Evolutionary conservation across 768 basidiomycete genomes (phyloP), one percentile per base, ranked within the genome.

Genomic region (Amanita pseudoporphyria): DNA sequence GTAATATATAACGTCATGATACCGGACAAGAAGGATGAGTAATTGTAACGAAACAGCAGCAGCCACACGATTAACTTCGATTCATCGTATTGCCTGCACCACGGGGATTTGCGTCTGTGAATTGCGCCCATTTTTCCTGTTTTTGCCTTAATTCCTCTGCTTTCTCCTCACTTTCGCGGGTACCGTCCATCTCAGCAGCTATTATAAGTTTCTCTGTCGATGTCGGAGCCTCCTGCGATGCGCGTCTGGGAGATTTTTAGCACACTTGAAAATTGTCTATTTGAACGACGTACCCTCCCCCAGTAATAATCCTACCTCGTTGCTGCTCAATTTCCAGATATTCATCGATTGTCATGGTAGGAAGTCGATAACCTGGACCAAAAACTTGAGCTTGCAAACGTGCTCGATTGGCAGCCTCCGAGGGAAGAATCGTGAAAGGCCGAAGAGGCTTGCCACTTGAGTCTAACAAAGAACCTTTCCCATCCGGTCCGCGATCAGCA

Each of bases 71-170:
- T 76, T 64, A 92, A 52, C 93, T 93, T 54, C 89, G 78, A 64
- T 97, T 96, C 87, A 95, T 92, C 9, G 84, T 95, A 62, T 99
- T 99, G 3, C 96, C 96, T n/a, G 86, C 87, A 1, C 96, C 96
- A 59, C 74, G 83, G 10, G 84, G 82, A 64, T 99, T 83, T 21
- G 70, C 73, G 45, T 97, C 96, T 13, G 84, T 91, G 58, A 79
- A 98, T 51, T 70, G 72, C 26, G 93, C 92, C 93, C 94, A 97
- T 31, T 82, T 82, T 62, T 97, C 91, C 56, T 94, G 88, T 62
- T 92, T 87, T 58, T 75, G 72, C 39, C 93, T 68, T 66, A 87
- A 84, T 60, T 82, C 72, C 60, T 94, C 93, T 14, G 62, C 71
- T 56, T 82, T 89, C 53, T 77, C 67, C 49, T 82, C 82, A 0